Percentiles rank a stretch among this genome's conserved stretches.
Evolutionary conservation across 345 rosid genomes (phyloP).

Genomic region (Clausena lansium): DNA sequence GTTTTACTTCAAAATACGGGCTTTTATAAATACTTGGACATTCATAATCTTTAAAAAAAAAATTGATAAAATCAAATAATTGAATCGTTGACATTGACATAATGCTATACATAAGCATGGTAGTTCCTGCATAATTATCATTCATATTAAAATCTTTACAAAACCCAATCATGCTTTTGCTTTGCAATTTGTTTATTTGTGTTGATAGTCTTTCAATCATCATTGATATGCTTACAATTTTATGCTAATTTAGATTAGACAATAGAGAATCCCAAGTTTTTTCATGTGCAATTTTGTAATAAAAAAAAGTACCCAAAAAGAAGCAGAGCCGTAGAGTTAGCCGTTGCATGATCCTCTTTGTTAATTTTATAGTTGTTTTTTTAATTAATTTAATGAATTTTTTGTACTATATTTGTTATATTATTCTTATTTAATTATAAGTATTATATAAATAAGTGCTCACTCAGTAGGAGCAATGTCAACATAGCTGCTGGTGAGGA

Average conservation of each 20-base stretch:
- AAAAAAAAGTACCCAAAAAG: neutral
- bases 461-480: constrained; percentile 43
- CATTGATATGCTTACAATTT: neutral
- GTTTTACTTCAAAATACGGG: no score
- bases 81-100: neutral
- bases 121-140: neutral
- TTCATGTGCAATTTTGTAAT: constrained; percentile 7
- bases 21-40: no score
- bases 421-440: neutral
- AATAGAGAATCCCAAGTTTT: constrained; percentile 13
- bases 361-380: constrained; percentile 1
- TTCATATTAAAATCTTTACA: neutral
- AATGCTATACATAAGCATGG: neutral
- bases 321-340: constrained; percentile 17
- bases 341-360: neutral
- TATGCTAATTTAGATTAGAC: neutral
- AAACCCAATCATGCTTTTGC: neutral
- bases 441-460: neutral
- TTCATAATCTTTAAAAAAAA: neutral
- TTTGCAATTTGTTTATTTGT: neutral
- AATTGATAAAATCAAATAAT: neutral
- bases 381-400: neutral
- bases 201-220: neutral
- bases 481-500: constrained; percentile 58
- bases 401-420: neutral